phyloP scores from a whole-genome alignment of 106 monocot genomes.

The Cymbidium sinense region DNA sequence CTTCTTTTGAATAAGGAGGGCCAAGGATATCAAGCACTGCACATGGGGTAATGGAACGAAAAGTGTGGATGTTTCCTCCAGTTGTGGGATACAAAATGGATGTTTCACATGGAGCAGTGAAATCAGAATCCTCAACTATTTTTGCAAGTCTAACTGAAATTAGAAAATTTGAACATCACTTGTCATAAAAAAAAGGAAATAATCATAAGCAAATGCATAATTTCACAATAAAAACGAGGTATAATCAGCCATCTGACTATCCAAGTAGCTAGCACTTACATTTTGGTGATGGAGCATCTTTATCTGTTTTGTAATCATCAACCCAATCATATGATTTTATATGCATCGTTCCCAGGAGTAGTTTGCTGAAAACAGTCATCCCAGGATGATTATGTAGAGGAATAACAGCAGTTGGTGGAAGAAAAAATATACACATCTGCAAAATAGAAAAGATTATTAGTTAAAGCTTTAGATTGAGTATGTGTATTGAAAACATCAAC shows the following conservation, averaged over 20 bases:
- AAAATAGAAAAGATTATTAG: conserved; percentile 1
- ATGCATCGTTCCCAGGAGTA: conserved; percentile 76
- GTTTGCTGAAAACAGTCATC: conserved; percentile 85
- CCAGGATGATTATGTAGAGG: conserved; percentile 92
- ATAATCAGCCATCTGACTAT: neutral
- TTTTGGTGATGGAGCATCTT: conserved; percentile 16
- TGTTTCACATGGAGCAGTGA: conserved; percentile 56
- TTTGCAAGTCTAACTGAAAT: conserved; percentile 52
- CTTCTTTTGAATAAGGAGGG: conserved; percentile 64
- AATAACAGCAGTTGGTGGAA: conserved; percentile 67
- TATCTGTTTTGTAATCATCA: conserved; percentile 8
- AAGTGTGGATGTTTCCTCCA: conserved; percentile 83
- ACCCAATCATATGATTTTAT: conserved; percentile 74
- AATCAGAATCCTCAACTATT: conserved; percentile 43
- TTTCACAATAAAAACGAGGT: neutral
- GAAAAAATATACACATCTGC: conserved; percentile 72
- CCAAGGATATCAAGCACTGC: conserved; percentile 68
- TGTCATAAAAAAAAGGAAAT: neutral
- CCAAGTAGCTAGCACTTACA: conserved; percentile 15
- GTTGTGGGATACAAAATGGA: conserved; percentile 56
- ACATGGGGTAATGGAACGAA: conserved; percentile 58
- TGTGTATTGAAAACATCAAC: neutral
- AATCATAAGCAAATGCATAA: neutral
- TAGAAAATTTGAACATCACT: neutral
- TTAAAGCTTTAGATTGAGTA: neutral